Evolutionary conservation across 306 rosid species (phyloP), one percentile per base, ranked within the genome.

Genomic region (Rubus parviflorus): DNA sequence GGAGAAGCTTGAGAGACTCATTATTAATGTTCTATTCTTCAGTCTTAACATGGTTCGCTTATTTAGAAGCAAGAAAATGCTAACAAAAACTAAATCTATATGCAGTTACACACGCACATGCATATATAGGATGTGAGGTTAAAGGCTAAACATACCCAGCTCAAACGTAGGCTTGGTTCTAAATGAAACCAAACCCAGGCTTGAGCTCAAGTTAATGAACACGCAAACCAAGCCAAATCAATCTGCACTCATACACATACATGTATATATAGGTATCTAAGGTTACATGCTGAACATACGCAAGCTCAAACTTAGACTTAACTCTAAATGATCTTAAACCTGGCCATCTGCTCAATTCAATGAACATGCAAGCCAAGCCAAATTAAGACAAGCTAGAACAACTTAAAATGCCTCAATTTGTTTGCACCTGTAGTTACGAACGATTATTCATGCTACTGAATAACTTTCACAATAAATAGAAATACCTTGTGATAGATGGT

Each of bases 401-500:
- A 69, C 13, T 25, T 68, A 46, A 16, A 45, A 22, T 13, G 19
- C 5, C 48, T 43, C 11, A 20, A 23, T 37, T 37, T 51, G 30
- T 11, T 52, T 52, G n/a, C 47, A 37, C 38, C 56, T 20, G 16
- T 47, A 48, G 20, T 30, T 16, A 49, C 46, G 4, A 72, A 52
- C 1, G 6, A 52, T n/a, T 54, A n/a, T 52, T 40, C 75, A 72
- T 13, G 37, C 57, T 75, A 5, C 13, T 58, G 57, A 38, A 60
- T 17, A 68, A 68, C 62, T 74, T 23, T 20, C 48, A 68, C 66
- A 46, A 74, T 48, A 73, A 69, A 73, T 17, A 80, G 23, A 67
- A 60, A 82, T 89, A 94, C 97, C 98, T 94, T 94, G 63, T 94
- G 96, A 87, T 89, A 94, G 81, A 89, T 85, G 84, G 87, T 88